These are phyloP conservation scores for Echeveria elegans DNA, from an alignment of 164 flowering plant species.

Conservation along the genomic window DNA sequence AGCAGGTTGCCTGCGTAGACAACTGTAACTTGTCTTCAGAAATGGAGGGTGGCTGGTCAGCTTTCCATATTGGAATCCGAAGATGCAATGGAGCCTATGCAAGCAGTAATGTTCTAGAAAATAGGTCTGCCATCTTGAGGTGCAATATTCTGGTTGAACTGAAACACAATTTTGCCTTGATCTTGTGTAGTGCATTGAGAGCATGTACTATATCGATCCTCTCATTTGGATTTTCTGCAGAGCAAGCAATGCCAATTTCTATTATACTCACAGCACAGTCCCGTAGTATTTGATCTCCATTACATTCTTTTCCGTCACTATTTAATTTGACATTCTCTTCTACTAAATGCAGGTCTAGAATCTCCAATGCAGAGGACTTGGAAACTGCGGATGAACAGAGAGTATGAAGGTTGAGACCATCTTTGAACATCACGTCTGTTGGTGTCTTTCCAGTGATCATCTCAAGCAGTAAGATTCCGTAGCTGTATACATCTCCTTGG, in stretches of 20 bases:
- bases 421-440: slow-evolving; percentile 8
- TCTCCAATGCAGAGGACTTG: background rate
- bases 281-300: background rate
- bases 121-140: background rate
- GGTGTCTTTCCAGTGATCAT: slow-evolving; percentile 9
- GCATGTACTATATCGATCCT: background rate
- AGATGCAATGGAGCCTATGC: background rate
- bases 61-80: background rate
- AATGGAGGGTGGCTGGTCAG: background rate
- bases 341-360: slow-evolving; percentile 3
- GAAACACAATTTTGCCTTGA: background rate
- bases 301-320: background rate
- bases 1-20: background rate
- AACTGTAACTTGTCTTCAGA: background rate
- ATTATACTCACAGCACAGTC: background rate
- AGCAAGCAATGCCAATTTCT: slow-evolving; percentile 8
- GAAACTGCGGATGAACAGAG: background rate
- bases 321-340: background rate
- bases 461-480: slow-evolving; percentile 9
- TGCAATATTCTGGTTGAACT: background rate
- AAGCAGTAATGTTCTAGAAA: background rate
- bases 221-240: background rate
- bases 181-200: slow-evolving; percentile 3
- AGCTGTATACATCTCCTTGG: slow-evolving; percentile 8
- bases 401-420: slow-evolving; percentile 5